Evolutionary conservation across 345 rosid species (phyloP).

Genomic region (Capsella bursapastoris): DNA sequence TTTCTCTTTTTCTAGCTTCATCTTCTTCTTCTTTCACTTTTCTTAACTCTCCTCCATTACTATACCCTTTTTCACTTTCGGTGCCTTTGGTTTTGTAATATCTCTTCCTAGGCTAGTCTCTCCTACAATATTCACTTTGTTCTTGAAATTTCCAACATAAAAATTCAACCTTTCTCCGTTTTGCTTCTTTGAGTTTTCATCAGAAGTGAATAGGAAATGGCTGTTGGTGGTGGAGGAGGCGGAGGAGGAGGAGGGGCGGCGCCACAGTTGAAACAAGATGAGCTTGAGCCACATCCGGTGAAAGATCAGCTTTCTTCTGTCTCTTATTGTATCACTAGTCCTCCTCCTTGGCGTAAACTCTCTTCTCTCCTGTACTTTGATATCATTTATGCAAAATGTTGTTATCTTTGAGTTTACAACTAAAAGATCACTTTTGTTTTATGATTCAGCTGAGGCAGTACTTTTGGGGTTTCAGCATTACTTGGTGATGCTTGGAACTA

Average conservation of each 20-base stretch:
- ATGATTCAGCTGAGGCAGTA: conserved; percentile 83
- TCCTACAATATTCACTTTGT: background rate
- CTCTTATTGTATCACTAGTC: conserved; percentile 90
- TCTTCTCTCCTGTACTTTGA: background rate
- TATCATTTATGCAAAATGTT: background rate
- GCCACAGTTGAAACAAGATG: conserved; percentile 84
- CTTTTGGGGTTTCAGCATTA: conserved; percentile 95
- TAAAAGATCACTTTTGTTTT: background rate
- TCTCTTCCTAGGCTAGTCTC: background rate
- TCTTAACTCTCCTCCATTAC: conserved; percentile 22
- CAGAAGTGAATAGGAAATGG: conserved; percentile 38
- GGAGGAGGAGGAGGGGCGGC: conserved; percentile 70
- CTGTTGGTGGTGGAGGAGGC: conserved; percentile 62
- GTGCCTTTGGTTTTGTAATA: conserved; percentile 21
- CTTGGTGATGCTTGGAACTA: conserved; percentile 96
- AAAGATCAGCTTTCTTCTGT: conserved; percentile 85
- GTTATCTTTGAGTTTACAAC: background rate
- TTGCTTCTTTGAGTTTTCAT: conserved; percentile 9
- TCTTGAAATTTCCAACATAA: background rate
- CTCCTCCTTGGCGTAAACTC: conserved; percentile 97
- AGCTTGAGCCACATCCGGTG: conserved; percentile 86
- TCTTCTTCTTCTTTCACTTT: conserved; percentile 38
- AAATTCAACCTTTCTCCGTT: conserved; percentile 4
- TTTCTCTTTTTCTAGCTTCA: conserved; percentile 35
- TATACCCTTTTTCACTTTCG: conserved; percentile 31